Conservation (phyloP, 1,139 yeast genomes). For the Candida gigantensis region DNA sequence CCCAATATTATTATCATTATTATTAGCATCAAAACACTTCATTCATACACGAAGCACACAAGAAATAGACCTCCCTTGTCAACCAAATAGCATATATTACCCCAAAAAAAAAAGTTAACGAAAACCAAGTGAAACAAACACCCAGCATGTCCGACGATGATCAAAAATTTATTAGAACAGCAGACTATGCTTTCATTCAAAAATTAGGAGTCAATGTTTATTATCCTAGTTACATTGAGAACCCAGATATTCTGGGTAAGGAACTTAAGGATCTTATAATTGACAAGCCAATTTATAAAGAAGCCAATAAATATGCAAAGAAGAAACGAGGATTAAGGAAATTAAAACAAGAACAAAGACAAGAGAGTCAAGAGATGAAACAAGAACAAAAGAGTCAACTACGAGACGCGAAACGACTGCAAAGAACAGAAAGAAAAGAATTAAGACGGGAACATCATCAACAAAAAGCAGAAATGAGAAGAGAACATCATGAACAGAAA, state of each 20-base stretch:
- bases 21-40: no score
- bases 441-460: slow-evolving; percentile 15
- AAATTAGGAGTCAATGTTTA: slow-evolving; percentile 39
- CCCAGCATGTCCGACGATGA: slow-evolving; percentile 2
- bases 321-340: slow-evolving; percentile 8
- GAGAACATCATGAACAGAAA: slow-evolving; percentile 4
- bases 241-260: slow-evolving; percentile 41
- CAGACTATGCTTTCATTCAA: slow-evolving; percentile 42
- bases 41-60: no score
- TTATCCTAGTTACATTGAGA: slow-evolving; percentile 43
- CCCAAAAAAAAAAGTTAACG: no score
- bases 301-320: slow-evolving; percentile 30
- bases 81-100: no score
- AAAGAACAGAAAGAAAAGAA: slow-evolving; percentile 12
- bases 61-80: no score
- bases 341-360: slow-evolving; percentile 12
- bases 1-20: no score
- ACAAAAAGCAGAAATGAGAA: slow-evolving; percentile 13
- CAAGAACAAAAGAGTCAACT: slow-evolving; percentile 9
- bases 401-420: slow-evolving; percentile 15
- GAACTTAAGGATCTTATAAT: slow-evolving; percentile 33
- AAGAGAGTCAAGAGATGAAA: slow-evolving; percentile 1
- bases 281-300: slow-evolving; percentile 44
- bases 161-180: slow-evolving; percentile 4
- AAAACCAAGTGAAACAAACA: no score